A percentile compares a stretch with the other conserved stretches of the same genome.
phyloP scores from a whole-genome alignment of 176 grass and related monocot species.

The Puya raimondii region DNA sequence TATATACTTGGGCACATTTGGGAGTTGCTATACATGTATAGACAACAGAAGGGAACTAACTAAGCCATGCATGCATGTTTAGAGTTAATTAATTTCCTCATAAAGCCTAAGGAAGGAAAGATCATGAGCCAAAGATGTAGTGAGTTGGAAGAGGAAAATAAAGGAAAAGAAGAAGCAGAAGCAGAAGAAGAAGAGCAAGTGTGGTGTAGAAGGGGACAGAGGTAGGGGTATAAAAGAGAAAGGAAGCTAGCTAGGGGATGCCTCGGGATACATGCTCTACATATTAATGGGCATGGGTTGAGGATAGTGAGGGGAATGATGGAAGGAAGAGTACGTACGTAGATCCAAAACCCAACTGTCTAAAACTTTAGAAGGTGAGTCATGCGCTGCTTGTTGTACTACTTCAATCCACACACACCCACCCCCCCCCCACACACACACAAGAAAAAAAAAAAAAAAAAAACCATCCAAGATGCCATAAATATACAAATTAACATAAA shows the following conservation, averaged over 20 bases:
- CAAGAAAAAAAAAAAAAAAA: too few species aligned
- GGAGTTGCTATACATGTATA: constrained; percentile 20
- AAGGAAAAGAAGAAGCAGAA: background rate
- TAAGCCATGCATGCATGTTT: background rate
- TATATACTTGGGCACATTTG: constrained; percentile 17
- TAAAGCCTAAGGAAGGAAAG: background rate
- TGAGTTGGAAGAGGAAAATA: background rate
- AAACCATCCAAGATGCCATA: too few species aligned
- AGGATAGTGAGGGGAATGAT: constrained; percentile 16
- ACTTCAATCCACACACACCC: too few species aligned
- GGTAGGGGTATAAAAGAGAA: background rate
- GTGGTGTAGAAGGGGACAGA: background rate
- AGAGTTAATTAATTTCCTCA: too few species aligned
- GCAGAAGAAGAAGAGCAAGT: background rate
- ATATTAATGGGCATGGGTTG: background rate
- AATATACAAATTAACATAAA: too few species aligned
- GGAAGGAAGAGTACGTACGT: background rate
- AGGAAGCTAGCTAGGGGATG: background rate
- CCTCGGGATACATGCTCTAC: background rate
- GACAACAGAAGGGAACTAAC: background rate
- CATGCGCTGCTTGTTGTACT: constrained; percentile 29
- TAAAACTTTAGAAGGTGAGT: constrained; percentile 22
- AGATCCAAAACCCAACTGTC: background rate
- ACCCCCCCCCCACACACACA: too few species aligned
- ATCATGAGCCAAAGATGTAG: background rate